Evolutionary conservation across 371 early-diverging fungal species (phyloP).

Genomic region (Syncephalastrum contaminatum): DNA sequence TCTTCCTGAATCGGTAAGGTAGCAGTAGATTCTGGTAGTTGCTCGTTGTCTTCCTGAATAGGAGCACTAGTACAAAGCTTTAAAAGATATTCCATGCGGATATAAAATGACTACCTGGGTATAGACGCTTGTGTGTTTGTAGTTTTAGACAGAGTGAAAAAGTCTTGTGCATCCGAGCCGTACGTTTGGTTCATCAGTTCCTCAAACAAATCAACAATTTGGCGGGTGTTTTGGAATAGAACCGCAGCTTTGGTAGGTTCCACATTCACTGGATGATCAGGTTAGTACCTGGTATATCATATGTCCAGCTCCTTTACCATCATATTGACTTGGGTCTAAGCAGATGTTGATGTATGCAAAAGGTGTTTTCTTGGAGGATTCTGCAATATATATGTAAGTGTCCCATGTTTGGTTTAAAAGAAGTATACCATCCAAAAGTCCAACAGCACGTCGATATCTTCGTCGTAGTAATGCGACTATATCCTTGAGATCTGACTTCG

Average conservation of each 20-base stretch:
- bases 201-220: slow-evolving; percentile 20
- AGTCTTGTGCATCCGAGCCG: slow-evolving; percentile 4
- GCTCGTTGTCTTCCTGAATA: not conserved
- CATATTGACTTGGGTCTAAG: slow-evolving; percentile 26
- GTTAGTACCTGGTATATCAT: not conserved
- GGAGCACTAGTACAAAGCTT: not conserved
- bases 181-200: slow-evolving; percentile 20
- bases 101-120: too few relatives aligned
- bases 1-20: not conserved
- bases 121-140: not conserved
- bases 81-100: not conserved
- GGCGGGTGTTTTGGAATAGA: slow-evolving; percentile 31
- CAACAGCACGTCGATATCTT: slow-evolving; percentile 22
- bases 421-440: slow-evolving; percentile 11
- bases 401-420: too few relatives aligned
- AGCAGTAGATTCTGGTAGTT: not conserved
- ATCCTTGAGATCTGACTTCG: slow-evolving; percentile 38
- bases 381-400: slow-evolving; percentile 4
- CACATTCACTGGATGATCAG: slow-evolving; percentile 30
- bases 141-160: slow-evolving; percentile 6
- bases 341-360: slow-evolving; percentile 39
- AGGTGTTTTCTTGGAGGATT: slow-evolving; percentile 23
- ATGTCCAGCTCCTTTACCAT: slow-evolving; percentile 24
- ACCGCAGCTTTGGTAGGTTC: slow-evolving; percentile 42
- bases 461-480: slow-evolving; percentile 18